Evolutionary conservation across 306 rosid species (phyloP), one percentile per base, ranked within the genome.

Genomic region (Canavalia ensiformis): DNA sequence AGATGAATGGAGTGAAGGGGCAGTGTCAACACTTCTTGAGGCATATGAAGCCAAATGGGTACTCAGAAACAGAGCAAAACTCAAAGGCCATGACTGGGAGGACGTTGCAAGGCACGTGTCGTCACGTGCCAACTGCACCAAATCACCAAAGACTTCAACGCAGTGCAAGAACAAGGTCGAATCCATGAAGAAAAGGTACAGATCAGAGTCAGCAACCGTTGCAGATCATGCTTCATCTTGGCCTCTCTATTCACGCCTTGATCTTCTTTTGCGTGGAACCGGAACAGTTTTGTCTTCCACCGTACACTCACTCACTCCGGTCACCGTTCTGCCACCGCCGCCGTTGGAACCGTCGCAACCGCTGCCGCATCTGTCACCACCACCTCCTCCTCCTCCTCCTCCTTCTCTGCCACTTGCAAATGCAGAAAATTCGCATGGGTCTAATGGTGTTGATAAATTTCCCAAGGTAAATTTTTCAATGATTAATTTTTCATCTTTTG

Each of bases 1-100:
- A 49, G 99, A 96, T 79, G 99, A 96, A 82, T 96, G 99, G 98
- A 96, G 99, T 79, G 99, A 96, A 88, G 99, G 99, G 6, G 99
- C 98, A 0, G 98, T 96, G 33, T 84, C 97, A 0, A 87, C 87
- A n/a, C 97, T 96, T 29, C 88, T 96, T 64, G 97, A 93, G 51
- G 97, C 94, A 4, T 93, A 96, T 33, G 97, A 93, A 71, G 41
- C 84, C 45, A 96, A 93, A 88, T 96, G 99, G 99, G 87, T 89
- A 0, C 91, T 96, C 0, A 76, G 99, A 55, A 96, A 96, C 51
- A 83, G 99, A 82, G 99, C 98, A 2, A 93, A 96, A 66, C 97
- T 96, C 66, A 96, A 93, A 41, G 98, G 99, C 18, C 98, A 90
- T 35, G 99, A 96, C 4, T 96, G 97, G 99, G 99, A 96, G 76